Percentiles rank a stretch among this genome's conserved stretches.
Conservation (phyloP, 2,329 filamentous ascomycete genomes). For the Huntiella moniliformis region DNA sequence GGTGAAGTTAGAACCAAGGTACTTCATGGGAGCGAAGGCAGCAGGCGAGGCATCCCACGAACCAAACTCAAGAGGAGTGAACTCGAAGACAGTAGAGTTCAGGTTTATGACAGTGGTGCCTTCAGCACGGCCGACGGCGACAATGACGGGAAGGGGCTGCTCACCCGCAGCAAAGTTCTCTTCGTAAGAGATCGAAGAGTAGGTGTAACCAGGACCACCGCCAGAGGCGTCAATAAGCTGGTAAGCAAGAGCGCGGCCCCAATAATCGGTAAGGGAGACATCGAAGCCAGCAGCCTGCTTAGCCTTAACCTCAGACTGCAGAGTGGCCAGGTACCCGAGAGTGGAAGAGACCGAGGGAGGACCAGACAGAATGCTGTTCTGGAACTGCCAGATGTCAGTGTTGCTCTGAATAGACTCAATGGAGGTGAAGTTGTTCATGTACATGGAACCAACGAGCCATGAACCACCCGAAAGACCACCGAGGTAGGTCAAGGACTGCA, state of each 20-base stretch:
- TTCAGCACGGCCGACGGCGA: slow-evolving; percentile 29
- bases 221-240: slow-evolving; percentile 61
- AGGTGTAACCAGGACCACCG: slow-evolving; percentile 62
- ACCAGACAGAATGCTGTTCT: slow-evolving; percentile 24
- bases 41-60: slow-evolving; percentile 39
- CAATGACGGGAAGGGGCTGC: slow-evolving; percentile 30
- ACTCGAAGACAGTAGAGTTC: slow-evolving; percentile 46
- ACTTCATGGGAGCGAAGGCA: slow-evolving; percentile 41
- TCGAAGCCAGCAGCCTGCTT: slow-evolving; percentile 26
- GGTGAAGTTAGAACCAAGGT: slow-evolving; percentile 39
- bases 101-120: slow-evolving; percentile 24
- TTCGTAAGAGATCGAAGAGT: slow-evolving; percentile 44
- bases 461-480: slow-evolving; percentile 65
- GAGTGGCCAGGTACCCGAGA: slow-evolving; percentile 19
- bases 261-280: slow-evolving; percentile 69
- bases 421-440: slow-evolving; percentile 66
- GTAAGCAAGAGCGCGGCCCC: slow-evolving; percentile 70
- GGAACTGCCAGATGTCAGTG: slow-evolving; percentile 22
- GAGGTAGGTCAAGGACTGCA: slow-evolving; percentile 67
- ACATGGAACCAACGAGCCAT: slow-evolving; percentile 72
- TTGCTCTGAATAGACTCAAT: slow-evolving; percentile 28
- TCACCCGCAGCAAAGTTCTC: slow-evolving; percentile 24
- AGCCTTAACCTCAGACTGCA: slow-evolving; percentile 19
- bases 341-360: slow-evolving; percentile 15
- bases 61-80: slow-evolving; percentile 48